phyloP scores from a whole-genome alignment of 352 stramenopile species.

The Peronospora belbahrii region DNA sequence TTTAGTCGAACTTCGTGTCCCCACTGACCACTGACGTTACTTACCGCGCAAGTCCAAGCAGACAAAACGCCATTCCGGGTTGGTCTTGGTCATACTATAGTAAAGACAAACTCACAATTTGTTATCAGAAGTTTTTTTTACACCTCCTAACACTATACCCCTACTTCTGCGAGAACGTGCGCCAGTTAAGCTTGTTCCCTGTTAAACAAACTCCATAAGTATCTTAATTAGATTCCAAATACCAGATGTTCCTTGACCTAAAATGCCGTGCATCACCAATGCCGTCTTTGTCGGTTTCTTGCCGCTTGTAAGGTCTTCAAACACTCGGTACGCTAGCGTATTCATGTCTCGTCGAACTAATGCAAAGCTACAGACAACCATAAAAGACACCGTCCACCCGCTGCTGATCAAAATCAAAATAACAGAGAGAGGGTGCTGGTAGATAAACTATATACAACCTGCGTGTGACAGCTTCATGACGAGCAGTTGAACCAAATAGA shows the following conservation, averaged over 20 bases:
- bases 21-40: neutral
- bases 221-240: neutral
- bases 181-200: conserved; percentile 84
- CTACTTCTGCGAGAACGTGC: conserved; percentile 70
- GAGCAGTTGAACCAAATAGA: conserved; percentile 2
- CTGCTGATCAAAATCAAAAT: neutral
- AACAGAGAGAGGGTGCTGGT: neutral
- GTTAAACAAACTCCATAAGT: neutral
- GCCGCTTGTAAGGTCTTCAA: conserved; percentile 34
- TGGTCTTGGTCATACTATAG: conserved; percentile 43
- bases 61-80: conserved; percentile 65
- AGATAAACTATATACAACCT: conserved; percentile 7
- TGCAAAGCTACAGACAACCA: conserved; percentile 6
- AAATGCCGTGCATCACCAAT: conserved; percentile 73
- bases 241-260: conserved; percentile 30
- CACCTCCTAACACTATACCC: neutral
- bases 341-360: conserved; percentile 30
- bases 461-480: conserved; percentile 12
- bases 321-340: conserved; percentile 56
- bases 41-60: conserved; percentile 60
- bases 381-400: neutral
- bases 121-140: neutral
- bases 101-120: neutral
- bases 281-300: conserved; percentile 50
- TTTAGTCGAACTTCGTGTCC: neutral